Conservation (phyloP, 2,329 filamentous ascomycete genomes). For the Eutypella sp. region DNA sequence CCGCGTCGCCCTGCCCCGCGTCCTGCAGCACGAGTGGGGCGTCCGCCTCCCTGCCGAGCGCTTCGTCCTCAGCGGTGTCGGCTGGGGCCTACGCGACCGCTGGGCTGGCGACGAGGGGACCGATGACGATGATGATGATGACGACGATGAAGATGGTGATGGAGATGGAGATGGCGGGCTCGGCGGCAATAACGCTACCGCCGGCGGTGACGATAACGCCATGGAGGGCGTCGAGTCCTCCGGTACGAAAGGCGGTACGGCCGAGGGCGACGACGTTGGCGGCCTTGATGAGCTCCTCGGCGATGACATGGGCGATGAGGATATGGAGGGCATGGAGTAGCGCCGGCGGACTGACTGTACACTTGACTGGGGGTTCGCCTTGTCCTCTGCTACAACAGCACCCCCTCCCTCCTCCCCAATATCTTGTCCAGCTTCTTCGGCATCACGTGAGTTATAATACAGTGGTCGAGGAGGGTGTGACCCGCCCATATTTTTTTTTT, state of each 20-base stretch:
- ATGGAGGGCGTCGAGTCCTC: slow-evolving; percentile 45
- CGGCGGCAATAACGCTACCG: no score
- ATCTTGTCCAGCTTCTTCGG: no score
- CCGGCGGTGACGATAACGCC: slow-evolving; percentile 36
- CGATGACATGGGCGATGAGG: slow-evolving; percentile 46
- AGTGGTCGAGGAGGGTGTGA: no score
- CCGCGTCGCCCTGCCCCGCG: slow-evolving; percentile 58
- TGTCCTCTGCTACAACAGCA: no score
- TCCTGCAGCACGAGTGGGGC: slow-evolving; percentile 62
- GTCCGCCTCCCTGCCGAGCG: slow-evolving; percentile 62
- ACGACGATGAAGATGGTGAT: slow-evolving; percentile 30
- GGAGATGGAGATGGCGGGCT: slow-evolving; percentile 36
- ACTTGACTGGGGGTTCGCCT: no score
- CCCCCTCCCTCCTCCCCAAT: no score
- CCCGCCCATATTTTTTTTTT: no score
- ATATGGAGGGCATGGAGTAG: slow-evolving; percentile 42
- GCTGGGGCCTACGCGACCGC: slow-evolving; percentile 58
- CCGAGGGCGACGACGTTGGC: slow-evolving; percentile 44
- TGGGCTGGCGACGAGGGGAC: slow-evolving; percentile 45
- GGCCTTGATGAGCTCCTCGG: slow-evolving; percentile 52
- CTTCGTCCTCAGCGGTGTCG: slow-evolving; percentile 61
- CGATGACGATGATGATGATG: slow-evolving; percentile 37
- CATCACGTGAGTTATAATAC: no score
- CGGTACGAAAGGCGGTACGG: slow-evolving; percentile 36
- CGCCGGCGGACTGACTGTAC: not conserved